Evolutionary conservation across 2,329 filamentous ascomycete species (phyloP).

Genomic region (Phoma sp.): DNA sequence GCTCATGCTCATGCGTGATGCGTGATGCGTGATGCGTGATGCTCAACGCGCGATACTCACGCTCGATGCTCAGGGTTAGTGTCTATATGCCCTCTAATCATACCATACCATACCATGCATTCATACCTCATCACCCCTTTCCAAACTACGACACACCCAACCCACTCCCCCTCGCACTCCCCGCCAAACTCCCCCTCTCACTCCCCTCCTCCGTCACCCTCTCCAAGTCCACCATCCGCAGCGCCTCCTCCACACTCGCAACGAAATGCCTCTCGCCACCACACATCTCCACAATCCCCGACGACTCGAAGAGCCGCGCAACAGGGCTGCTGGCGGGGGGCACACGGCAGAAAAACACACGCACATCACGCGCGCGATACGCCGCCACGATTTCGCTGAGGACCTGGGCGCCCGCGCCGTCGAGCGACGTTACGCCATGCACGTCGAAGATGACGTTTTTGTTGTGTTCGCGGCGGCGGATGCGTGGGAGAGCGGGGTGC

Average conservation of each 20-base stretch:
- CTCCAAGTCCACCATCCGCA: slow-evolving; percentile 80
- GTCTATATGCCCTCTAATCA: too few species aligned
- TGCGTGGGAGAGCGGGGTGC: slow-evolving; percentile 84
- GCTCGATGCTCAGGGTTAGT: too few species aligned
- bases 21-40: too few species aligned
- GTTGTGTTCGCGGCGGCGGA: slow-evolving; percentile 81
- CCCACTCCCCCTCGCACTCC: too few species aligned
- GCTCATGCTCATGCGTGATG: too few species aligned
- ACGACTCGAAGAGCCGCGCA: slow-evolving; percentile 75
- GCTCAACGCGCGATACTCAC: too few species aligned
- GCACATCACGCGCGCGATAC: slow-evolving; percentile 79
- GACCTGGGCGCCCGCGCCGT: slow-evolving; percentile 92
- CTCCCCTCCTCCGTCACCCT: slow-evolving; percentile 54
- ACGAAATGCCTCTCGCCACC: slow-evolving; percentile 84
- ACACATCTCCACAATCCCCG: slow-evolving; percentile 84
- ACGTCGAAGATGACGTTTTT: slow-evolving; percentile 96
- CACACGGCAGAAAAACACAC: slow-evolving; percentile 75
- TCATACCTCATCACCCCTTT: too few species aligned
- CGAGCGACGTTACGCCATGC: slow-evolving; percentile 93
- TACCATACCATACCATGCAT: too few species aligned
- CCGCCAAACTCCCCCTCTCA: too few species aligned
- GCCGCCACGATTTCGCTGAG: slow-evolving; percentile 84
- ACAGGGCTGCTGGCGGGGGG: slow-evolving; percentile 62
- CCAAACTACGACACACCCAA: too few species aligned
- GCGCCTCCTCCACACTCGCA: slow-evolving; percentile 80